These are phyloP conservation scores for Teunomyces atbi DNA, from an alignment of 805 yeast species.

Conservation along the genomic window DNA sequence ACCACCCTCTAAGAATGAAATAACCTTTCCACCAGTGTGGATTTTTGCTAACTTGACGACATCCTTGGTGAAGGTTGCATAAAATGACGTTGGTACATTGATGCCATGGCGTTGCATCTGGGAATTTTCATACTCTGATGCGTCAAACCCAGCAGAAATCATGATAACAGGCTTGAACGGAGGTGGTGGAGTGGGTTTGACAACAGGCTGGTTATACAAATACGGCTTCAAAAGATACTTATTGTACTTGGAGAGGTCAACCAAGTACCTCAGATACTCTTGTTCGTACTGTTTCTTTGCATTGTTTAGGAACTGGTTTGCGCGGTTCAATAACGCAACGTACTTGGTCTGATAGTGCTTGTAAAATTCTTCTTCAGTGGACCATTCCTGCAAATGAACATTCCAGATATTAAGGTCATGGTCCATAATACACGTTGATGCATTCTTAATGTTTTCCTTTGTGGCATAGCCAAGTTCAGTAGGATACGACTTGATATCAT, in stretches of 20 bases:
- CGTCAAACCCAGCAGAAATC: slow-evolving; percentile 88
- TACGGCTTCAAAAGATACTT: slow-evolving; percentile 33
- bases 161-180: slow-evolving; percentile 52
- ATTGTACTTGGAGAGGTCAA: slow-evolving; percentile 26
- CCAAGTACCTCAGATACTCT: slow-evolving; percentile 27
- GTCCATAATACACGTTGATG: slow-evolving; percentile 74
- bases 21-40: slow-evolving; percentile 57
- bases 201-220: slow-evolving; percentile 23
- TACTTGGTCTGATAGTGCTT: slow-evolving; percentile 60
- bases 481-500: slow-evolving; percentile 84
- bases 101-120: slow-evolving; percentile 84
- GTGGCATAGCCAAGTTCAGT: slow-evolving; percentile 78
- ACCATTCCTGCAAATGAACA: slow-evolving; percentile 70
- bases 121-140: slow-evolving; percentile 77
- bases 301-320: slow-evolving; percentile 58
- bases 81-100: slow-evolving; percentile 78
- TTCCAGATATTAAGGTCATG: slow-evolving; percentile 84
- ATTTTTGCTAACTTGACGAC: slow-evolving; percentile 65
- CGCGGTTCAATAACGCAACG: slow-evolving; percentile 59
- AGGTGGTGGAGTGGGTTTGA: slow-evolving; percentile 35
- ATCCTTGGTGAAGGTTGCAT: slow-evolving; percentile 68
- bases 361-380: slow-evolving; percentile 62
- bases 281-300: slow-evolving; percentile 46
- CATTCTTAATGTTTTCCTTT: slow-evolving; percentile 66
- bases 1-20: slow-evolving; percentile 82